A percentile compares a stretch with the other conserved stretches of the same genome.
Evolutionary conservation across 192 early-diverging fungal genomes (phyloP).

Genomic region (Coemansia sp.): DNA sequence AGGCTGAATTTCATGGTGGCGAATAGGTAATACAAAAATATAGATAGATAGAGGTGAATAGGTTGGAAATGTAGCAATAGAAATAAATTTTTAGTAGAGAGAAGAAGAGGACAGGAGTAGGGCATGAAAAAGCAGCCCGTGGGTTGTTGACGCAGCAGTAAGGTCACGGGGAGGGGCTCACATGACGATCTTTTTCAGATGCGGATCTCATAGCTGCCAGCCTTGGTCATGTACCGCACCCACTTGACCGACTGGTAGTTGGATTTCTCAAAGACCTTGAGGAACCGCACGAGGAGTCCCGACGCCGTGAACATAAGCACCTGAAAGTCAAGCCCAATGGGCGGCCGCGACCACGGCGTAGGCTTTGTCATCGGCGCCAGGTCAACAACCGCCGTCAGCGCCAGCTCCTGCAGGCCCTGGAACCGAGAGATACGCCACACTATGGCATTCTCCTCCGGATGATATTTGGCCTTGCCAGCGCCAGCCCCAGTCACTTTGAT

Average conservation of each 20-base stretch:
- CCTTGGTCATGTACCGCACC: slow-evolving; percentile 99
- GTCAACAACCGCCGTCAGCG: slow-evolving; percentile 81
- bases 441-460: slow-evolving; percentile 89
- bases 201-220: slow-evolving; percentile 59
- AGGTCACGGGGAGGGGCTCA: too few relatives aligned
- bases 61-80: too few relatives aligned
- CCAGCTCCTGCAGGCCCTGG: slow-evolving; percentile 87
- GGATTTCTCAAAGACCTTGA: slow-evolving; percentile 98
- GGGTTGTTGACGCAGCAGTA: too few relatives aligned
- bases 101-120: neutral
- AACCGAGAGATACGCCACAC: slow-evolving; percentile 94
- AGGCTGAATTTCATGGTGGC: slow-evolving; percentile 21
- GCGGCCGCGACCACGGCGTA: slow-evolving; percentile 92
- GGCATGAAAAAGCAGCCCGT: too few relatives aligned
- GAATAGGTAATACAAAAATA: neutral
- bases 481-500: slow-evolving; percentile 68
- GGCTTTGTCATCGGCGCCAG: slow-evolving; percentile 82
- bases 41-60: neutral
- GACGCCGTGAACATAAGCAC: slow-evolving; percentile 98
- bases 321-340: slow-evolving; percentile 86
- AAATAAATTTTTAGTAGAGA: neutral
- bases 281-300: slow-evolving; percentile 92
- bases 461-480: slow-evolving; percentile 92
- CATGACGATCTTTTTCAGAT: slow-evolving; percentile 14
- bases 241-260: slow-evolving; percentile 98